Base-by-base conservation (phyloP, 768 basidiomycete genomes). In the Chlorophyllum brunneum region DNA sequence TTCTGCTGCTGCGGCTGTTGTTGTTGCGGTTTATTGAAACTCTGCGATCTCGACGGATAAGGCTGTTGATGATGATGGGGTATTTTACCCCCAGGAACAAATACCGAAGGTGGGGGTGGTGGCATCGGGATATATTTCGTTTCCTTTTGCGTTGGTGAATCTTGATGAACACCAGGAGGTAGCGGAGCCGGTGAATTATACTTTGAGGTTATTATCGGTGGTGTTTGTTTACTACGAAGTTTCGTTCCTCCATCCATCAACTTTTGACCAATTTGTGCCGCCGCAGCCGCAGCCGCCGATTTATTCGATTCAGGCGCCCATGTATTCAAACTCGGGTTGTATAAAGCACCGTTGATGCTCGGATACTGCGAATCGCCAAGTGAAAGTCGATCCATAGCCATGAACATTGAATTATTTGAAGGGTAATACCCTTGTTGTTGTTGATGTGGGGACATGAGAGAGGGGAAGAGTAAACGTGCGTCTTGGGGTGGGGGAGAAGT, bases 391-490 rank as follows among this genome's bases (percentile, higher is more conserved):
- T 61, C 53, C 57, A 61, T 69, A 66, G 62, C 63, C 54, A 64
- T 58, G 58, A 88, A 89, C 85, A 88, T 90, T 20, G 86, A 88
- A 49, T 79, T 79, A n/a, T 84, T 65, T 4, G 86, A 89, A 1
- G 88, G 88, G 22, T 76, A 77, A 61, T 92, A 92, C 33, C 89
- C 89, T 61, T 92, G 89, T 45, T 69, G 75, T 51, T 81, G 77
- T 65, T 92, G 89, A 54, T 92, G 90, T 51, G 79, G 79, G 1
- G 84, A 82, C 89, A 92, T 92, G 29, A 91, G 77, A 13, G 79
- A 72, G 1, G 88, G 87, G 59, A 87, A 88, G 29, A 74, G 74
- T 48, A 85, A 67, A 16, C 70, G 61, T 13, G 71, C 67, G 30
- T 75, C 72, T 4, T 75, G 72, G 13, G 83, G 78, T n/a, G 81